Percentiles rank a stretch among this genome's conserved stretches.
Conservation (phyloP, 352 stramenopile genomes). For the Phytophthora tentaculata region DNA sequence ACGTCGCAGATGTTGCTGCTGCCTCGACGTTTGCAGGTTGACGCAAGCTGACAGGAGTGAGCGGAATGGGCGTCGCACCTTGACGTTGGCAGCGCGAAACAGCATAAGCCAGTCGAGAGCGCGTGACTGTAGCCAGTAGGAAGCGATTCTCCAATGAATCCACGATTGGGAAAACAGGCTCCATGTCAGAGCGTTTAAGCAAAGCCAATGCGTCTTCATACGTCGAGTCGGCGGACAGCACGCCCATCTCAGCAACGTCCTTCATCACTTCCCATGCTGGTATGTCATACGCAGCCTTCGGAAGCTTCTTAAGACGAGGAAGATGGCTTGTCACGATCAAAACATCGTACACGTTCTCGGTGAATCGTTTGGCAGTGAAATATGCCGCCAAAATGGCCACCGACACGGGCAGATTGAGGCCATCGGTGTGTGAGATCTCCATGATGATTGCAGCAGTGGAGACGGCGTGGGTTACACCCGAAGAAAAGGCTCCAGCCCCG, state of each 20-base stretch:
- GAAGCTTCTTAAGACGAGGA: slow-evolving; percentile 80
- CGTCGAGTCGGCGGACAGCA: slow-evolving; percentile 73
- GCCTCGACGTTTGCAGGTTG: slow-evolving; percentile 16
- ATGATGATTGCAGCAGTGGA: slow-evolving; percentile 95
- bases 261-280: slow-evolving; percentile 87
- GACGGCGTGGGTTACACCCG: slow-evolving; percentile 92
- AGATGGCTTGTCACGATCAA: slow-evolving; percentile 86
- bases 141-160: slow-evolving; percentile 65
- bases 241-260: slow-evolving; percentile 69
- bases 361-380: slow-evolving; percentile 91
- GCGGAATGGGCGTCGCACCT: slow-evolving; percentile 16
- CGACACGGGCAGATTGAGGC: slow-evolving; percentile 86
- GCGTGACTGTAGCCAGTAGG: slow-evolving; percentile 74
- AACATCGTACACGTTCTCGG: slow-evolving; percentile 92
- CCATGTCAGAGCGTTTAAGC: slow-evolving; percentile 50
- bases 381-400: slow-evolving; percentile 91
- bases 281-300: slow-evolving; percentile 86
- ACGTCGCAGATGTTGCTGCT: slow-evolving; percentile 24
- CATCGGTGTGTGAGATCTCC: slow-evolving; percentile 91
- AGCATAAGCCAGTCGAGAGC: slow-evolving; percentile 53
- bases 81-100: slow-evolving; percentile 63
- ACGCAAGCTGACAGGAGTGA: slow-evolving; percentile 18
- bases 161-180: slow-evolving; percentile 83
- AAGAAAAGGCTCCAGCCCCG: slow-evolving; percentile 90
- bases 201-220: slow-evolving; percentile 65